phyloP scores from a whole-genome alignment of 306 rosid species.

The Cucurbita moschata region DNA sequence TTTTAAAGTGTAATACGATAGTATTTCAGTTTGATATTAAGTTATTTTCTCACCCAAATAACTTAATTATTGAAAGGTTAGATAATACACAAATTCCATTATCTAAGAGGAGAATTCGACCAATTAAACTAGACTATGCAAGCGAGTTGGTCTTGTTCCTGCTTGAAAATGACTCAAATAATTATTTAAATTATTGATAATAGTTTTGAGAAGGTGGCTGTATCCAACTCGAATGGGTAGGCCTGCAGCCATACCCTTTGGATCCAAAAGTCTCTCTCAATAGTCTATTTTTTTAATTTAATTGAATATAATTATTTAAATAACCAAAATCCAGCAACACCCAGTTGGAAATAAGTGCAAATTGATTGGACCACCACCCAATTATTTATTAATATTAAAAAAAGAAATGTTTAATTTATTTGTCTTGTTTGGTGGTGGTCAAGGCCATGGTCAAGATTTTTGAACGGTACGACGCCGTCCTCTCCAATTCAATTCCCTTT shows the following conservation, averaged over 20 bases:
- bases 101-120: not conserved
- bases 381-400: not conserved
- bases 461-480: not conserved
- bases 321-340: not conserved
- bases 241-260: not conserved
- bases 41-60: too few species aligned
- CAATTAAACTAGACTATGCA: too few species aligned
- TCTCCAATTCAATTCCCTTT: not conserved
- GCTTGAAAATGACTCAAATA: too few species aligned
- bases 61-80: too few species aligned
- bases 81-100: not conserved
- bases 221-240: not conserved
- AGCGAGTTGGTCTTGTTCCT: too few species aligned
- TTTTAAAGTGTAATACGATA: too few species aligned
- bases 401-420: not conserved
- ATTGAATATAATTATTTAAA: not conserved
- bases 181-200: too few species aligned
- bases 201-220: not conserved
- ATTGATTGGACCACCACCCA: conserved; percentile 1
- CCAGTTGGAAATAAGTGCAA: not conserved
- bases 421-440: not conserved
- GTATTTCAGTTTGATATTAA: too few species aligned
- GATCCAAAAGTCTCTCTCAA: not conserved
- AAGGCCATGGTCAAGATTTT: not conserved
- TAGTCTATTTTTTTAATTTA: not conserved